Base-by-base conservation (phyloP, 1,284 basidiomycete species). In the Microbotryum saponariae region DNA sequence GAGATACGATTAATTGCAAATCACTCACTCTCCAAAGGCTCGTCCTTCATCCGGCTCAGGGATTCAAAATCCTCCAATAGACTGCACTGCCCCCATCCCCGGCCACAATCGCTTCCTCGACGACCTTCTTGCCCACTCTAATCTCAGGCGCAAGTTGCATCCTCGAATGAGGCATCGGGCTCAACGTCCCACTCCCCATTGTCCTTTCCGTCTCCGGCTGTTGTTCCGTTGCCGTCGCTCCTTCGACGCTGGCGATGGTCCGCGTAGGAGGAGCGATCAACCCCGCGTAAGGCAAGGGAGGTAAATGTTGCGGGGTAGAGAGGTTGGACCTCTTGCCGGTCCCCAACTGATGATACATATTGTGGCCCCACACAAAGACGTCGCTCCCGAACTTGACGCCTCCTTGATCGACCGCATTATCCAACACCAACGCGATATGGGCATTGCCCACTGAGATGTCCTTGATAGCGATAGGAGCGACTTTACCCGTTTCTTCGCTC, bases 251-350 rank as follows among this genome's bases (percentile, higher is more conserved):
- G 46, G 48, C 64, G 16, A 52, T 48, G 49, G 46, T 51, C 50
- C 46, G 47, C 23, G 51, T 81, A 2, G 78, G 37, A 4, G 57
- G 23, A 51, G 31, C 23, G 54, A 23, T 37, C n/a, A 61, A 75
- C 77, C 62, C 86, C 74, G 25, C 77, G 76, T 20, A 67, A 3
- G 82, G 80, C 0, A 80, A 69, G 0, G 78, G 75, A 12, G 78
- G 77, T 16, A 83, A 73, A 69, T 82, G 78, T 62, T 79, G 78
- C 0, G 93, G 91, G 18, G 83, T 78, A 0, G 88, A 81, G 9
- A 86, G 72, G 72, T 87, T 90, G 6, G 84, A 81, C 59, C 86
- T 82, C 74, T 86, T 90, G 48, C 89, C 89, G 64, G 85, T 92
- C 6, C 92, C 93, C 7, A 93, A 81, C 50, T 68, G 52, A 29